A percentile compares a stretch with the other conserved stretches of the same genome.
Conservation (phyloP, 2,329 filamentous ascomycete genomes). For the Orbilia javanica region DNA sequence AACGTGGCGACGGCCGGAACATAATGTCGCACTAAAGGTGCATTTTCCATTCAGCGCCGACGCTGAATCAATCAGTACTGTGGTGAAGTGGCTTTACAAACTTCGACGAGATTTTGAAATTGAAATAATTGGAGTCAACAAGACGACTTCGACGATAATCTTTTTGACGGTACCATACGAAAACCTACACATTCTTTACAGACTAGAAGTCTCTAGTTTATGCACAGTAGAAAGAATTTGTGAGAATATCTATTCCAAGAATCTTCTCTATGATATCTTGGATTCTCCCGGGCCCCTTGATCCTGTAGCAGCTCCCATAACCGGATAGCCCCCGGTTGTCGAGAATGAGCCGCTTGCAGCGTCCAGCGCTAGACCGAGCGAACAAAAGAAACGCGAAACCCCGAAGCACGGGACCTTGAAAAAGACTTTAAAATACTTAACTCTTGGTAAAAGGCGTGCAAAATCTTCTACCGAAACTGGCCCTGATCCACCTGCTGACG, state of each 20-base stretch:
- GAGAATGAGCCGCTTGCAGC: too few relatives aligned
- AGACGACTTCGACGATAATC: background rate
- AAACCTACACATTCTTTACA: background rate
- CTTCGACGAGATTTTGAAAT: background rate
- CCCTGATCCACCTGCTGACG: too few relatives aligned
- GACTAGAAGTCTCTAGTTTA: background rate
- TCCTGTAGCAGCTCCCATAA: background rate
- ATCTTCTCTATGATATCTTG: background rate
- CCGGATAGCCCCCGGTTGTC: too few relatives aligned
- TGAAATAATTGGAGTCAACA: background rate
- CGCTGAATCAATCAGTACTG: background rate
- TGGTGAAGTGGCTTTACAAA: background rate
- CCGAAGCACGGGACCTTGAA: too few relatives aligned
- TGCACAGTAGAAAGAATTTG: background rate
- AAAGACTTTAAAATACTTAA: too few relatives aligned
- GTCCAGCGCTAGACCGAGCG: too few relatives aligned
- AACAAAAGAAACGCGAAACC: too few relatives aligned
- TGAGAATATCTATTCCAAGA: background rate
- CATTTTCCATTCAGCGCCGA: background rate
- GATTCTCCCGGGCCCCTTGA: background rate
- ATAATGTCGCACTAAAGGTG: background rate
- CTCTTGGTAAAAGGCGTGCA: too few relatives aligned
- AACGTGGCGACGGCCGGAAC: background rate
- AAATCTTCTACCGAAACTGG: too few relatives aligned
- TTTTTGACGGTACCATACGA: slow-evolving; percentile 8